Base-by-base conservation (phyloP, 2,329 filamentous ascomycete genomes). In the Cordyceps militaris region DNA sequence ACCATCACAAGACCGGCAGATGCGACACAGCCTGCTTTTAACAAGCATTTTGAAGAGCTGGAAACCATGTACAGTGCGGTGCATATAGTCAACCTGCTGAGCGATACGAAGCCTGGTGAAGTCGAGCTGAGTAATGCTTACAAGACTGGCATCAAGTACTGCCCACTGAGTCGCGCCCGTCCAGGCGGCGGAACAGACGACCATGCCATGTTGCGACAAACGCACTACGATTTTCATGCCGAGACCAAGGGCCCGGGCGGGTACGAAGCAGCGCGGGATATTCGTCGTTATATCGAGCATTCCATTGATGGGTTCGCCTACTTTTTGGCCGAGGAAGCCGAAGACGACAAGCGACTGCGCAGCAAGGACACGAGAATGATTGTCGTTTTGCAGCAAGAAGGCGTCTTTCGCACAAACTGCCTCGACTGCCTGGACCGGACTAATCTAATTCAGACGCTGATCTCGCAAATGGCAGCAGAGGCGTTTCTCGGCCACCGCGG, bases 141-240 rank as follows among this genome's bases (percentile, higher is more conserved):
- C 71, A 84, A 86, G 56, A 81, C 86, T 60, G 93, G 94, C 62
- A 84, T 97, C 59, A 77, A 75, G 21, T 82, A 87, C 66, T 94
- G 86, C 62, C 83, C 88, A 0, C 73, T 96, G n/a, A 87, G 86
- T 63, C 77, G 78, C 14, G 73, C 76, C 24, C 80, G 75, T 7
- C 55, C 43, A 44, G 81, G 80, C 21, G 78, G 81, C 36, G 76
- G 78, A 28, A 78, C 79, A 3, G 64, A 66, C 13, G 89, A 91
- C 60, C 89, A 93, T 66, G 83, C 88, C 49, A 79, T 97, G 38
- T 73, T 97, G 30, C 82, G 83, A 61, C 82, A 87, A 59, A 96
- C 93, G 1, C 90, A 96, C 66, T 99, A 94, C 68, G 94, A 99
- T 71, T 97, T 99, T 60, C 92, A 97, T 68, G 93, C 92, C 3